These are phyloP conservation scores for Cutaneotrichosporon sp. DNA, from an alignment of 1,284 basidiomycete species.

Conservation along the genomic window DNA sequence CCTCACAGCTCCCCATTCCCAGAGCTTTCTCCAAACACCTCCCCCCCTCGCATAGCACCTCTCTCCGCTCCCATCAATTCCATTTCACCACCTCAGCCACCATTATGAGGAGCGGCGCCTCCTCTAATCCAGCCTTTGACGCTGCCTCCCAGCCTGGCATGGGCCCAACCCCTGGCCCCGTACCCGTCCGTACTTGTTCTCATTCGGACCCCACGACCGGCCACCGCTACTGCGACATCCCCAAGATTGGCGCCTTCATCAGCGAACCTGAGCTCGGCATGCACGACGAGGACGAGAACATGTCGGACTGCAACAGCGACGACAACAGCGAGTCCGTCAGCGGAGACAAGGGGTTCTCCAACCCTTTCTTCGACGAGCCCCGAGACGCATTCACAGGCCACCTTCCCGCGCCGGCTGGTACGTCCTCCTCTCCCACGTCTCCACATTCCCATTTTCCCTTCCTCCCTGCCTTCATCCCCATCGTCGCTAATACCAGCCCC, in stretches of 20 bases:
- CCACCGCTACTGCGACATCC: background rate
- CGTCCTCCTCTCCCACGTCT: background rate
- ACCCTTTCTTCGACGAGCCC: background rate
- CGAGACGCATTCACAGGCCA: background rate
- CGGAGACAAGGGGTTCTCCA: background rate
- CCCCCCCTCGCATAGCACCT: too few species aligned
- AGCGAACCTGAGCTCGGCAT: background rate
- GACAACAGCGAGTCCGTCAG: background rate
- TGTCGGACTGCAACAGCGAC: background rate
- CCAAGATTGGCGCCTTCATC: background rate
- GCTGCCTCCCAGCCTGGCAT: too few species aligned
- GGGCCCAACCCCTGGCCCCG: background rate
- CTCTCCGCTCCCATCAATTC: too few species aligned
- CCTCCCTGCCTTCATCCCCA: background rate
- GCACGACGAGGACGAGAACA: background rate
- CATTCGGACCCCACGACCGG: background rate
- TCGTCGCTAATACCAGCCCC: background rate
- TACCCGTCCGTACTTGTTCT: background rate
- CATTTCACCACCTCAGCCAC: too few species aligned
- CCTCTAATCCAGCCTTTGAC: too few species aligned
- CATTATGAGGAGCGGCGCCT: too few species aligned
- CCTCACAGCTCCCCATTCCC: too few species aligned
- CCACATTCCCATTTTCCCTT: background rate
- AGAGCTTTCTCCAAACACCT: too few species aligned
- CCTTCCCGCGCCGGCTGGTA: background rate